Evolutionary conservation across 2,329 filamentous ascomycete genomes (phyloP), one percentile per base, ranked within the genome.

Genomic region (Elsinoe fawcettii): DNA sequence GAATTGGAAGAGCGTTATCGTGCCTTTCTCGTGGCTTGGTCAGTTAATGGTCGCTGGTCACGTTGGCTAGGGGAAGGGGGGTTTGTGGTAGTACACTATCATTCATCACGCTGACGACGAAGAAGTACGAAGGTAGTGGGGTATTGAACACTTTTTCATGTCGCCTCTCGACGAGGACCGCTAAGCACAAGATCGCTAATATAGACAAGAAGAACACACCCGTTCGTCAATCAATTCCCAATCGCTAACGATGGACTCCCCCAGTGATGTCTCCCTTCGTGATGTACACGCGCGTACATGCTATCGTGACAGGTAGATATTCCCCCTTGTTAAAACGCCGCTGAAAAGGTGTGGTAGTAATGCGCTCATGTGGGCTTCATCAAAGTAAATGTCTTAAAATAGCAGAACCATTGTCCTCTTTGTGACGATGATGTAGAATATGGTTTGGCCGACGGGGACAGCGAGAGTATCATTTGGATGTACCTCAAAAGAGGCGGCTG

Each of bases 261-360:
- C 49, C 49, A 53, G 39, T 53, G 49, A 53, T 53, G n/a, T 20
- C 41, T 46, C 41, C 41, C 23, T 27, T 14, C 32, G 32, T 53
- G 25, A 53, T 23, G 39, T 53, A 53, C 49, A 53, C 49, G 30
- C 20, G 49, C 18, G 30, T 12, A 53, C 49, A 53, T 53, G 49
- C 30, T 53, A 53, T 53, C 49, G 30, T 53, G 49, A 51, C 34
- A 39, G 18, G 49, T 23, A 9, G 9, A 22, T 7, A 12, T 20
- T 5, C 2, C 41, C 9, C 9, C 41, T 27, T 39, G 14, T 14
- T 7, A 30, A 37, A 37, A 53, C 49, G 49, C 49, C 49, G 27
- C 16, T n/a, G 30, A 34, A 39, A 34, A 18, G 34, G 49, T 36
- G 34, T 14, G 27, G 16, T 32, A 34, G 34, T 53, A 32, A 36